Conservation (phyloP, 192 early-diverging fungal genomes). For the Coemansia javaensis region DNA sequence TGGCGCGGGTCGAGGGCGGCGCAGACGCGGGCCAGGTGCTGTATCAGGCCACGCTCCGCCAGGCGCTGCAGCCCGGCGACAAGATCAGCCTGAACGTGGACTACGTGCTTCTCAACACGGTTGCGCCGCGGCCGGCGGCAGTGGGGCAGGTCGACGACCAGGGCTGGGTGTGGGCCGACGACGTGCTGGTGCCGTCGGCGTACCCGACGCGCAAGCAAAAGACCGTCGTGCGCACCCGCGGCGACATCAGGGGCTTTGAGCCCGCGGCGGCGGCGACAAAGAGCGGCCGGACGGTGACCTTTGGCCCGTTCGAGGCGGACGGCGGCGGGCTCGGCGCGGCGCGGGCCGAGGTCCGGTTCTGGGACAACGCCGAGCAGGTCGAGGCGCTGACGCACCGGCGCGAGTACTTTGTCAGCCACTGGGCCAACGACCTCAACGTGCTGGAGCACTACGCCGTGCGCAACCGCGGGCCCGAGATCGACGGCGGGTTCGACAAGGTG, state of each 20-base stretch:
- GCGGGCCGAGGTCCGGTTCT: conserved; percentile 62
- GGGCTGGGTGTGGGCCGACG: conserved; percentile 57
- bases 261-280: conserved; percentile 20
- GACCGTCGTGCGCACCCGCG: conserved; percentile 57
- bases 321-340: not conserved
- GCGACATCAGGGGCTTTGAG: conserved; percentile 9
- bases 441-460: conserved; percentile 74
- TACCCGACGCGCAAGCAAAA: conserved; percentile 72
- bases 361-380: conserved; percentile 61
- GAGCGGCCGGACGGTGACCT: conserved; percentile 58
- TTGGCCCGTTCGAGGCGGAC: conserved; percentile 64
- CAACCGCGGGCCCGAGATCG: conserved; percentile 47
- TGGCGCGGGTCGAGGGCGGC: not conserved
- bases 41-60: conserved; percentile 15
- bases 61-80: conserved; percentile 52
- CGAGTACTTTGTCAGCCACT: conserved; percentile 69
- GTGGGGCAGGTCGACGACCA: conserved; percentile 67
- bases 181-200: conserved; percentile 57
- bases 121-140: conserved; percentile 52
- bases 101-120: conserved; percentile 36
- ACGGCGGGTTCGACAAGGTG: conserved; percentile 23
- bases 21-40: not conserved
- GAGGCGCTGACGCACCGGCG: conserved; percentile 45
- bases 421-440: conserved; percentile 73
- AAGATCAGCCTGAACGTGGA: conserved; percentile 60